Conservation (phyloP, 805 yeast species). For the Metschnikowia lachancei region DNA sequence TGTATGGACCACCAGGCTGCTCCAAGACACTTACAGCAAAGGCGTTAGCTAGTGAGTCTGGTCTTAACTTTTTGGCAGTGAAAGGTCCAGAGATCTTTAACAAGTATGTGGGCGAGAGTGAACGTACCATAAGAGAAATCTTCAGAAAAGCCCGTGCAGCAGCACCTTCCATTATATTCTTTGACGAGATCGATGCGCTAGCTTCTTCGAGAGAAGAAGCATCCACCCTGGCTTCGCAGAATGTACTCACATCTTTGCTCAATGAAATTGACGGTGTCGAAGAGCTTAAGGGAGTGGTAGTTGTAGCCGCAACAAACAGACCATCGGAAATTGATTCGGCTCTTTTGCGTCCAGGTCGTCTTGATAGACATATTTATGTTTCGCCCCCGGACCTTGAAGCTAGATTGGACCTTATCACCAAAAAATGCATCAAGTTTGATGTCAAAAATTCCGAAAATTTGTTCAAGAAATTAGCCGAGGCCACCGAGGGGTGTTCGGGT, state of each 20-base stretch:
- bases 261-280: conserved; percentile 98
- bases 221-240: conserved; percentile 67
- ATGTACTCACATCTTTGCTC: conserved; percentile 84
- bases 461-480: conserved; percentile 51
- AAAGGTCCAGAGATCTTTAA: conserved; percentile 94
- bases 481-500: conserved; percentile 92
- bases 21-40: conserved; percentile 95
- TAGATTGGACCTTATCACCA: conserved; percentile 70
- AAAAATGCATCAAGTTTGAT: conserved; percentile 65
- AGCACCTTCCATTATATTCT: conserved; percentile 89
- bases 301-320: conserved; percentile 94
- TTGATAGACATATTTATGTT: conserved; percentile 90
- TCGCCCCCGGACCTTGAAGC: conserved; percentile 87
- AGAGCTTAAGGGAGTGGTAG: conserved; percentile 86
- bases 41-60: conserved; percentile 96
- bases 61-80: conserved; percentile 93
- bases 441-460: conserved; percentile 42
- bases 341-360: conserved; percentile 88
- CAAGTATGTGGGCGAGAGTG: conserved; percentile 95
- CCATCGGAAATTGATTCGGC: conserved; percentile 95
- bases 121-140: conserved; percentile 89
- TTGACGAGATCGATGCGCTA: conserved; percentile 95
- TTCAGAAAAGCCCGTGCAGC: conserved; percentile 91
- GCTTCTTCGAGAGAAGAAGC: conserved; percentile 70
- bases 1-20: conserved; percentile 99